phyloP scores from a whole-genome alignment of 495 filamentous ascomycete genomes.

The Hypoxylon subgilvum region DNA sequence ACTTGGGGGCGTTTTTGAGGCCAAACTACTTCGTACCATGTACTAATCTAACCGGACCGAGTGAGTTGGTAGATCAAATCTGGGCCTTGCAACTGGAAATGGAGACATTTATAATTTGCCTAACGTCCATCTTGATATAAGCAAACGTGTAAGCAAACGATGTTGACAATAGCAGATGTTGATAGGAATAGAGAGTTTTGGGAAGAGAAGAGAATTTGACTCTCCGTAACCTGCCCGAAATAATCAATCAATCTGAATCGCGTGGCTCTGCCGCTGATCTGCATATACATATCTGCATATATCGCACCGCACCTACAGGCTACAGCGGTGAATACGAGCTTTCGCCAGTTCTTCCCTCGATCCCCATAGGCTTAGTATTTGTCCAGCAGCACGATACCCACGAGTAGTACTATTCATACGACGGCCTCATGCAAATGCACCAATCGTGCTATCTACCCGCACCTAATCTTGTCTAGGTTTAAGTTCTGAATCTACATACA shows the following conservation, averaged over 20 bases:
- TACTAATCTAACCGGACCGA: constrained; percentile 4
- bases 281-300: constrained; percentile 4
- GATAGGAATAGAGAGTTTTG: too few relatives aligned
- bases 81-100: not conserved
- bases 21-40: too few relatives aligned
- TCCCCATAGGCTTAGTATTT: too few relatives aligned
- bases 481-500: too few relatives aligned
- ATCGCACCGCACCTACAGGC: constrained; percentile 13
- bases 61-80: not conserved
- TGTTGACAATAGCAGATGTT: too few relatives aligned
- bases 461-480: constrained; percentile 20
- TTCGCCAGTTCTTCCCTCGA: too few relatives aligned
- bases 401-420: constrained; percentile 22
- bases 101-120: too few relatives aligned
- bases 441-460: constrained; percentile 6
- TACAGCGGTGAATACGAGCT: too few relatives aligned
- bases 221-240: constrained; percentile 9
- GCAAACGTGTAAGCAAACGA: too few relatives aligned
- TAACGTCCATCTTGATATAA: too few relatives aligned
- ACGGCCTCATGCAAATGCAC: constrained; percentile 7
- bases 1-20: constrained; percentile 12
- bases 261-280: constrained; percentile 26
- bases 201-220: not conserved
- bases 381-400: constrained; percentile 15
- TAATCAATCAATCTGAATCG: constrained; percentile 36